Base-by-base conservation (phyloP, 2,329 filamentous ascomycete genomes). In the Neonectria ditissima region DNA sequence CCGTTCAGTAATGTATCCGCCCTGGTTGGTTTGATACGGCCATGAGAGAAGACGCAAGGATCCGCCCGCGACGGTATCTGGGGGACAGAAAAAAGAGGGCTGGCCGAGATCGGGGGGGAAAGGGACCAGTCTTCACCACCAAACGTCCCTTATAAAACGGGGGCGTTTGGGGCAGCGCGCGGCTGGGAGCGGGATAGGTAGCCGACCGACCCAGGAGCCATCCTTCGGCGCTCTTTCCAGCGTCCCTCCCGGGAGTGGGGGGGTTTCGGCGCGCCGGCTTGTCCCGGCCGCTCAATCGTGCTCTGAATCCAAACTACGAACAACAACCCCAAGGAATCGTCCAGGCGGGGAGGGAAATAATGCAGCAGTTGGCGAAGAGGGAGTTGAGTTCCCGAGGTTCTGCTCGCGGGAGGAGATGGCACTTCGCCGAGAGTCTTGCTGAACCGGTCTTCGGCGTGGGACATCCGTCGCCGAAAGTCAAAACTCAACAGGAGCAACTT, bases 1-100 rank as follows among this genome's bases (percentile, higher is more conserved):
- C 6, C 24, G 28, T 26, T 30, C 45, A 48, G 45, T 48, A 70
- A 70, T 70, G 57, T 48, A 54, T 20, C 53, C 22, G 45, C 55
- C 55, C 66, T 72, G 65, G 69, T 64, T 69, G 66, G 66, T 43
- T 51, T 43, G 32, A 52, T 26, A 45, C 18, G 54, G 50, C 7
- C 34, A 37, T 7, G 44, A 44, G 18, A 18, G 41, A 24, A 20
- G 16, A n/a, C n/a, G 24, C 24, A 11, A 22, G 47, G 47, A 28
- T 34, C 47, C 47, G 28, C 47, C n/a, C 16, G 16, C 34, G 16
- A 37, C 18, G 16, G 26, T 34, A n/a, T 24, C 26, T 48, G 34
- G 34, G 16, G 3, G 37, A 16, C 26, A 26, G 11, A n/a, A 30
- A 28, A 30, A 18, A 41, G 10, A 20, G 8, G n/a, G 37, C 37